phyloP scores from a whole-genome alignment of 2,329 filamentous ascomycete species.

The Cyphellophora attinorum region DNA sequence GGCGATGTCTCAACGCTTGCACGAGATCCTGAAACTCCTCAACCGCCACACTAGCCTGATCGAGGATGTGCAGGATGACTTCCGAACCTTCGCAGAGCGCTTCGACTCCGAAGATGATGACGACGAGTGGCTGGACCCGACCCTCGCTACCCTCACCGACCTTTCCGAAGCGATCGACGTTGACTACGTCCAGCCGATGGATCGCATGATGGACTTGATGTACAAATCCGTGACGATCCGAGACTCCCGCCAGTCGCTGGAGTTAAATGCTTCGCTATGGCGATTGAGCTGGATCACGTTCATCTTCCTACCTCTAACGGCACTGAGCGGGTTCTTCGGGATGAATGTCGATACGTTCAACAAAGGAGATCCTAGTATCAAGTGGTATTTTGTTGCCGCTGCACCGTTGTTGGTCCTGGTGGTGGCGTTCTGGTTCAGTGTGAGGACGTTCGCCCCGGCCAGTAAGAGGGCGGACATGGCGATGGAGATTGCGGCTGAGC shows the following conservation, averaged over 20 bases:
- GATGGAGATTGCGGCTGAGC: too few species aligned
- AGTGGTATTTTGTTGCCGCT: conserved; percentile 41
- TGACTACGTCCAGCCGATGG: conserved; percentile 41
- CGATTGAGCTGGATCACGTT: conserved; percentile 30
- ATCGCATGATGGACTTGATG: conserved; percentile 29
- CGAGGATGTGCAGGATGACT: conserved; percentile 35
- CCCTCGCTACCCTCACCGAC: conserved; percentile 33
- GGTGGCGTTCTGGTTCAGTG: neutral
- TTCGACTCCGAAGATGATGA: conserved; percentile 24
- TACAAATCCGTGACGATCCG: conserved; percentile 45
- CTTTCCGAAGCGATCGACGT: conserved; percentile 39
- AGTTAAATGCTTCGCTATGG: conserved; percentile 17
- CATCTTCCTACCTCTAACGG: conserved; percentile 37
- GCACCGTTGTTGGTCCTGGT: conserved; percentile 27
- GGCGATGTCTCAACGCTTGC: conserved; percentile 40
- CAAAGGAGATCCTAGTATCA: conserved; percentile 33
- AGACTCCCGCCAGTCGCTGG: conserved; percentile 22
- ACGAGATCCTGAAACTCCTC: conserved; percentile 43
- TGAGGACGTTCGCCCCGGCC: conserved; percentile 1
- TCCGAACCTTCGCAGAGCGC: conserved; percentile 33
- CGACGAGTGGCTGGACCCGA: conserved; percentile 35
- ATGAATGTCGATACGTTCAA: conserved; percentile 38
- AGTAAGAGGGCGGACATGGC: too few species aligned
- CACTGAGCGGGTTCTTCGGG: conserved; percentile 22
- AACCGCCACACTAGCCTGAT: conserved; percentile 31